A percentile compares a stretch with the other conserved stretches of the same genome.
phyloP scores from a whole-genome alignment of 83 land plant species.

The Picea abies region DNA sequence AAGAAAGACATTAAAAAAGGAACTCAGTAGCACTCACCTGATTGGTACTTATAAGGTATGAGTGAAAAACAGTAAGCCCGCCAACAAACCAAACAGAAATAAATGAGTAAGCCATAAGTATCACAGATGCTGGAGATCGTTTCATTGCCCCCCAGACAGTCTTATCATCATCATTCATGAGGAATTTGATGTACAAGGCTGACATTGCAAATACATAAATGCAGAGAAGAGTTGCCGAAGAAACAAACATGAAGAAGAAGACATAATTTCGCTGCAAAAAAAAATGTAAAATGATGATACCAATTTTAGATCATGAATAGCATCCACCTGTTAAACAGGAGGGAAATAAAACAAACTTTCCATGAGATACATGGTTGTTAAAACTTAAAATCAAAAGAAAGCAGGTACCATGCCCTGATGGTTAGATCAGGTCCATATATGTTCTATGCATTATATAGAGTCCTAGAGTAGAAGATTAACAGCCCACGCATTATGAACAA shows the following conservation, averaged over 20 bases:
- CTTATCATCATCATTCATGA: conserved; percentile 70
- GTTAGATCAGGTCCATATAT: too few relatives aligned
- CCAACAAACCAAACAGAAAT: conserved; percentile 95
- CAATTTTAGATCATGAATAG: background rate
- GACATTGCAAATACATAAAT: conserved; percentile 85
- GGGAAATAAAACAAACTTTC: conserved; percentile 10
- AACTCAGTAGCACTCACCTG: conserved; percentile 57
- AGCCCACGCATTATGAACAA: too few relatives aligned
- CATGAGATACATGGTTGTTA: background rate
- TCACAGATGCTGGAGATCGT: conserved; percentile 81
- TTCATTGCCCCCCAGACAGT: conserved; percentile 87
- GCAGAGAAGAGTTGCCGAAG: conserved; percentile 80
- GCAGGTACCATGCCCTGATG: too few relatives aligned
- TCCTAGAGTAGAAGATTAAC: too few relatives aligned
- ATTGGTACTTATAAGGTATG: conserved; percentile 89
- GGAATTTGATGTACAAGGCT: conserved; percentile 83
- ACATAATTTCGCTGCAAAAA: conserved; percentile 91
- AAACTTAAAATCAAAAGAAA: too few relatives aligned
- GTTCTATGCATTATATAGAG: too few relatives aligned
- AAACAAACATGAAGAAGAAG: conserved; percentile 85
- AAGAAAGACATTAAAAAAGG: background rate
- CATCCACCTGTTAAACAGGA: background rate
- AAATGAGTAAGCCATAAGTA: conserved; percentile 84
- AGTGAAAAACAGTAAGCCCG: conserved; percentile 91
- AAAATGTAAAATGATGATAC: background rate